A percentile compares a stretch with the other conserved stretches of the same genome.
Evolutionary conservation across 768 basidiomycete species (phyloP).

Genomic region (Piloderma croceum): DNA sequence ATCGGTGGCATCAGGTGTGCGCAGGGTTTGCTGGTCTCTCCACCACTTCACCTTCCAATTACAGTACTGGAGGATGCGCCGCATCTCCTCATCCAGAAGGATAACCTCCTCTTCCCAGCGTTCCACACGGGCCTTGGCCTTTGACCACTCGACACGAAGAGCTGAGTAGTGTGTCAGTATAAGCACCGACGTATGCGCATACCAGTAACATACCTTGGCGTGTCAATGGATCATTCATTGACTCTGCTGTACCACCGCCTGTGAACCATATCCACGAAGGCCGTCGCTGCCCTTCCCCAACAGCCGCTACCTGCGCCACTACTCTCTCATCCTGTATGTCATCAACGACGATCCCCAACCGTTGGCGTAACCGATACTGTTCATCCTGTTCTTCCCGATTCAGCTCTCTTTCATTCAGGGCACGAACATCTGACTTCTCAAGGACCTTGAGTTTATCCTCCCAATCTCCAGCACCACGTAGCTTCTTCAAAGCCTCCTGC

Average conservation of each 20-base stretch:
- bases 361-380: neutral
- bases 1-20: neutral
- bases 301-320: neutral
- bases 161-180: neutral
- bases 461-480: neutral
- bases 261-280: conserved; percentile 19
- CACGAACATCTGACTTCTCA: neutral
- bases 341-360: neutral
- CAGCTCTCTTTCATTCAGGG: neutral
- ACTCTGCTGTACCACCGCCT: neutral
- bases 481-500: neutral
- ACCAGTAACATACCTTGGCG: conserved; percentile 6
- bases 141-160: conserved; percentile 21
- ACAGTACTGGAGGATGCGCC: conserved; percentile 14
- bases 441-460: conserved; percentile 1
- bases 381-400: neutral
- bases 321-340: neutral
- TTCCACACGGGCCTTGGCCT: conserved; percentile 15
- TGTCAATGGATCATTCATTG: neutral
- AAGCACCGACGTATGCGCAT: neutral
- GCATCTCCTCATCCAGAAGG: conserved; percentile 25
- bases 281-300: conserved; percentile 7
- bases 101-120: conserved; percentile 23
- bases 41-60: conserved; percentile 9
- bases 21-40: neutral